Base-by-base conservation (phyloP, 305 asterid species). In the Striga hermonthica region DNA sequence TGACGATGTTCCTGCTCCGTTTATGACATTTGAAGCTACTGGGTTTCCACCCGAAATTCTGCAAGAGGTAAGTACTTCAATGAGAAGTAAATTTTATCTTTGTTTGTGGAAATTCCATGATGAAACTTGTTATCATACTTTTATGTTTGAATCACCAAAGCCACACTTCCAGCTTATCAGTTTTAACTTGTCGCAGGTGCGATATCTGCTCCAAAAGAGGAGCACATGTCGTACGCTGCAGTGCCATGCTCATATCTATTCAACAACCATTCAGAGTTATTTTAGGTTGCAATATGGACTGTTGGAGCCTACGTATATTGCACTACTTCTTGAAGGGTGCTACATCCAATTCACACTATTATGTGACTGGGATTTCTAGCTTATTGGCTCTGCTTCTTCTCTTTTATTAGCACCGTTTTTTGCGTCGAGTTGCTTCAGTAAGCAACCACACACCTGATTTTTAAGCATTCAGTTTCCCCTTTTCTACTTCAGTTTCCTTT, bases 151-250 rank as follows among this genome's bases (percentile, higher is more conserved):
- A 75, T 64, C 62, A 41, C 68, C 61, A 82, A 78, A 73, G 57
- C 78, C 74, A 44, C 70, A 65, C 75, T 79, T 79, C 78, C 71
- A 80, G 90, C 95, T 92, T 79, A 86, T 89, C 65, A 76, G 78
- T 83, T 87, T 63, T 87, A 84, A 78, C 90, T 90, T 90, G 90
- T 86, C 96, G 97, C 97, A 90, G 97, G 95, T 92, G 98, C 98
- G 98, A 92, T 92, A 92, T 92, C 88, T 92, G 98, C 98, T 92
- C 98, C 98, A 67, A 83, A 77, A 95, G 93, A 78, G 97, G 97
- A 90, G 97, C 96, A 92, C 94, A 87, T 92, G 98, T 92, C 98
- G 96, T 92, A 90, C 99, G 91, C 98, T 90, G 99, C 95, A 79
- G 76, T 90, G 95, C 92, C 76, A 79, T 84, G 93, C 84, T 81